phyloP scores from a whole-genome alignment of 352 stramenopile species.

The Phytophthora foliorum region DNA sequence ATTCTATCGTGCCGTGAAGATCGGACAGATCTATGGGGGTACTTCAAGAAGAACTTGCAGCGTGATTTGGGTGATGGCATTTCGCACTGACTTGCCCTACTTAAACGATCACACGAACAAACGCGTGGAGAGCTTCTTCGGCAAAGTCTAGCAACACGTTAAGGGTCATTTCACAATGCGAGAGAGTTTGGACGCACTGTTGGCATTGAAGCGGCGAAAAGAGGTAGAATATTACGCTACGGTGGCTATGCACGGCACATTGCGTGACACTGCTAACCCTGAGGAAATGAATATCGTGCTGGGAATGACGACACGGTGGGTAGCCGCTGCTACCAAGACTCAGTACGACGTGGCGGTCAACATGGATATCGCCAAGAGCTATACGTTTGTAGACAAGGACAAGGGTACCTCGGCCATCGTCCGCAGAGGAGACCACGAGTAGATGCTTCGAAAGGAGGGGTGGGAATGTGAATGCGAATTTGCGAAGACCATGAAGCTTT shows the following conservation, averaged over 20 bases:
- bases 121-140: slow-evolving; percentile 14
- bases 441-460: slow-evolving; percentile 6
- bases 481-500: slow-evolving; percentile 9
- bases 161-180: slow-evolving; percentile 6
- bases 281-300: slow-evolving; percentile 10
- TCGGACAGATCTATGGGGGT: not conserved
- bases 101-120: slow-evolving; percentile 19
- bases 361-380: not conserved
- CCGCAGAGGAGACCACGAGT: not conserved
- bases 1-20: not conserved
- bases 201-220: not conserved
- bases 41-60: slow-evolving; percentile 12
- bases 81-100: slow-evolving; percentile 13
- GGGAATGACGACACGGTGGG: slow-evolving; percentile 5
- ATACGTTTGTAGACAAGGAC: slow-evolving; percentile 13
- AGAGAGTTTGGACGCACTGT: not conserved
- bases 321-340: not conserved
- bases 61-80: slow-evolving; percentile 20
- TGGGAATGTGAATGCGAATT: slow-evolving; percentile 24
- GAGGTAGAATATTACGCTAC: not conserved
- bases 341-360: too few relatives aligned
- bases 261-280: not conserved
- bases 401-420: not conserved
- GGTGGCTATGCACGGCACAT: not conserved
- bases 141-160: slow-evolving; percentile 6